Base-by-base conservation (phyloP, 225 moss, liverwort and hornwort genomes). In the Pleurozium schreberi region DNA sequence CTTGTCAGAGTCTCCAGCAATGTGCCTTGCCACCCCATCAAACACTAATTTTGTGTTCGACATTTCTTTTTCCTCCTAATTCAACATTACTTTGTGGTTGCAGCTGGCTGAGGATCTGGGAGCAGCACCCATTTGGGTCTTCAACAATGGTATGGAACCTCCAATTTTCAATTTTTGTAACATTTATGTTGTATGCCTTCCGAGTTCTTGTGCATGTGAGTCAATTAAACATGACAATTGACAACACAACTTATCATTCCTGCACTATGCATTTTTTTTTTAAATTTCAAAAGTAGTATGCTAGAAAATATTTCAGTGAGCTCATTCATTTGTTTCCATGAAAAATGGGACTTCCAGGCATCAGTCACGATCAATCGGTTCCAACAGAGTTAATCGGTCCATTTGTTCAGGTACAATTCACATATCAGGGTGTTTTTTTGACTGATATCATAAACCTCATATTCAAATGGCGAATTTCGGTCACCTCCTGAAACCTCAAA, bases 81-180 rank as follows among this genome's bases (percentile, higher is more conserved):
- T 80, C 3, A 27, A 38, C 9, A 27, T 47, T 8, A 26, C 14
- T 26, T 67, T 28, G 18, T 52, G 53, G 42, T 60, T 62, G 33
- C 93, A 98, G 98, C 88, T 99, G 78, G 96, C 96, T 20, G 98
- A 99, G 92, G 98, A 99, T 94, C 66, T 97, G 16, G 89, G 90
- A 50, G 90, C 98, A 81, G 82, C 85, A 26, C 96, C 98, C 69
- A 83, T 99, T n/a, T 96, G 96, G 98, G 98, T 99, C 78, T 96
- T 99, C 92, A 99, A 99, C 90, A 99, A 92, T 20, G 98, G 98
- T 97, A 89, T n/a, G 66, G 16, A 67, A 68, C 11, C 14, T 73
- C 31, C n/a, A n/a, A 30, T 45, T 50, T 57, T 38, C 62, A 33
- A 17, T 15, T 40, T 23, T 18, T 7, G 8, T 22, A 28, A 13